phyloP scores from a whole-genome alignment of 2,329 filamentous ascomycete genomes.

The Alternaria viburni region DNA sequence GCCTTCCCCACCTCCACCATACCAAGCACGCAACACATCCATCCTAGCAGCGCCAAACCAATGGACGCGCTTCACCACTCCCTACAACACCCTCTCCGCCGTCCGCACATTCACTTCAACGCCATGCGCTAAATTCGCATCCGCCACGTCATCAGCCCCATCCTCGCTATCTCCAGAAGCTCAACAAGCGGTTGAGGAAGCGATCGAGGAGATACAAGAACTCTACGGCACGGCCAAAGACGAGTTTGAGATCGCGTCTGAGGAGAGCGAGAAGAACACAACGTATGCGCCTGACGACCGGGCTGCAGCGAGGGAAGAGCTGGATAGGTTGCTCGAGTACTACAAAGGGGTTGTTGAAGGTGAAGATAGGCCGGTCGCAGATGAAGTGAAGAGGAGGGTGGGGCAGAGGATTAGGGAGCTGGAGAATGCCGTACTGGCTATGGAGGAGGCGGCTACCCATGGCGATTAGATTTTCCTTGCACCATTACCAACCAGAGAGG shows the following conservation, averaged over 20 bases:
- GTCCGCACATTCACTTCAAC: constrained; percentile 40
- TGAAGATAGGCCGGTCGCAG: constrained; percentile 50
- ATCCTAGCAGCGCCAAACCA: constrained; percentile 30
- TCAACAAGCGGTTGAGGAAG: constrained; percentile 33
- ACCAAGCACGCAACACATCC: constrained; percentile 32
- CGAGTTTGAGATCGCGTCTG: constrained; percentile 59
- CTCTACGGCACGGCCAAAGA: constrained; percentile 48
- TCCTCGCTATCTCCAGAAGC: constrained; percentile 25
- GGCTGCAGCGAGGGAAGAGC: constrained; percentile 59
- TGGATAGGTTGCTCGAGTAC: constrained; percentile 56
- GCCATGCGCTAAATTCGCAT: constrained; percentile 9
- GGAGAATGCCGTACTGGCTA: constrained; percentile 57
- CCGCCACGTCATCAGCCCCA: constrained; percentile 3
- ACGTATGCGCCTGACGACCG: constrained; percentile 63
- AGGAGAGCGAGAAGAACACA: constrained; percentile 61
- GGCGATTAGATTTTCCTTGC: constrained; percentile 49
- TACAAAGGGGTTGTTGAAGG: constrained; percentile 54
- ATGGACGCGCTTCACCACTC: constrained; percentile 44
- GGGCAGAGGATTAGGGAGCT: constrained; percentile 61
- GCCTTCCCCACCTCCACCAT: constrained; percentile 33
- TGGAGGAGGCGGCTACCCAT: constrained; percentile 59
- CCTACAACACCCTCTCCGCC: constrained; percentile 36
- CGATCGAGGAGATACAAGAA: constrained; percentile 46
- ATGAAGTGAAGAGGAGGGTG: constrained; percentile 59
- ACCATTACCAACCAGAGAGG: background rate